Evolutionary conservation across 371 early-diverging fungal genomes (phyloP), one percentile per base, ranked within the genome.

Genomic region (Coemansia linderi): DNA sequence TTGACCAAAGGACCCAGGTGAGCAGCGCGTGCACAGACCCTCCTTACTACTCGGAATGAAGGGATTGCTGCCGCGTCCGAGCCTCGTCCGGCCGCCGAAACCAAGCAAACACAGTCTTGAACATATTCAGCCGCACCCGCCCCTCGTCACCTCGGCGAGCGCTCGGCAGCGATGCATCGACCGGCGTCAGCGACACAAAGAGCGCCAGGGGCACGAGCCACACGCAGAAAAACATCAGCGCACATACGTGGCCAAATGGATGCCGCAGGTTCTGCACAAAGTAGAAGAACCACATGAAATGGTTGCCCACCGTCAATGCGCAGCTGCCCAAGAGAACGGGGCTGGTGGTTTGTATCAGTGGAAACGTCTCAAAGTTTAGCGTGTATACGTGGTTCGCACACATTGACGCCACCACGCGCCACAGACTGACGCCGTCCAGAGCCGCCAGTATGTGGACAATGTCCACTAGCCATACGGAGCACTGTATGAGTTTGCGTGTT

Each of bases 141-240:
- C 50, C 15, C 4, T 58, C 27, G 15, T 27, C 61, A 27, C 29
- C 43, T 19, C 33, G n/a, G 17, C 37, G 73, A 1, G 72, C 58
- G 59, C 71, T 71, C 6, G 81, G 81, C 27, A 80, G 67, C 62
- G 75, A 37, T 3, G 70, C 22, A 8, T 79, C 80, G 7, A 59
- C 39, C 0, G 81, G 74, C 54, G 61, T 71, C 37, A 80, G 70
- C 54, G 81, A 80, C 65, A 80, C 71, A 63, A 80, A 79, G 54
- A 79, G 62, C n/a, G 71, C 64, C 17, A 80, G 63, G 7, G 81
- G 81, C 24, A 80, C 71, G 37, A 79, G 38, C 81, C 81, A 80
- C 31, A 80, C 81, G 68, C 80, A 79, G 59, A 80, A 68, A 58
- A 70, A 66, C 75, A 80, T 80, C 56, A 80, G 70, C 41, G 81